Conservation (phyloP, 2,329 filamentous ascomycete species). For the Pleurostoma richardsiae region DNA sequence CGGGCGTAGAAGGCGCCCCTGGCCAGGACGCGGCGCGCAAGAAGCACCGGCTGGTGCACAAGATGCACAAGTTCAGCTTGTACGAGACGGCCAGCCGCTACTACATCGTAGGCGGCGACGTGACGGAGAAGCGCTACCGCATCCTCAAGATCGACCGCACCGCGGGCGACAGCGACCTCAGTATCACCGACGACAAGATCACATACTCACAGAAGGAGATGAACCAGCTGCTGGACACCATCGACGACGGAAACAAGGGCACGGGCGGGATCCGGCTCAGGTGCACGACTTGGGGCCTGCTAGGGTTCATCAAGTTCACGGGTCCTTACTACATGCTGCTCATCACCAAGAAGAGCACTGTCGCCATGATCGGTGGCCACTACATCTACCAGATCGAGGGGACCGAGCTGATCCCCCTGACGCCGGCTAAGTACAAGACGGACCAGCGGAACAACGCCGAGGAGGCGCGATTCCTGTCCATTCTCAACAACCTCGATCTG, state of each 20-base stretch:
- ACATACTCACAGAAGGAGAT: slow-evolving; percentile 91
- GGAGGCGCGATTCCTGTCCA: slow-evolving; percentile 82
- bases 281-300: slow-evolving; percentile 85
- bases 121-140: slow-evolving; percentile 81
- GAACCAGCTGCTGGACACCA: slow-evolving; percentile 86
- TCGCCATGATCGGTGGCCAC: slow-evolving; percentile 93
- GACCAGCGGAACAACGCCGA: slow-evolving; percentile 81
- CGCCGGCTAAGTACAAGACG: slow-evolving; percentile 69
- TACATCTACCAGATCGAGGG: slow-evolving; percentile 94
- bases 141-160: slow-evolving; percentile 95
- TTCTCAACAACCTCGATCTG: slow-evolving; percentile 86
- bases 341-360: slow-evolving; percentile 92
- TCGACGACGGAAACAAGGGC: slow-evolving; percentile 89
- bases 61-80: slow-evolving; percentile 95
- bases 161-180: slow-evolving; percentile 71
- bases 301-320: slow-evolving; percentile 95
- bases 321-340: slow-evolving; percentile 96
- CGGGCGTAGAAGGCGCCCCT: slow-evolving; percentile 18
- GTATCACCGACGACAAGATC: slow-evolving; percentile 88
- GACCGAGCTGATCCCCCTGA: slow-evolving; percentile 85
- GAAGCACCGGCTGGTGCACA: slow-evolving; percentile 39
- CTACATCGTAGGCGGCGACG: slow-evolving; percentile 90
- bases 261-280: slow-evolving; percentile 86
- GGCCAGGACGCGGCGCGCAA: slow-evolving; percentile 17
- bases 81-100: slow-evolving; percentile 93